These are phyloP conservation scores for Cladosporium sp. DNA, from an alignment of 2,329 filamentous ascomycete species.

Conservation along the genomic window DNA sequence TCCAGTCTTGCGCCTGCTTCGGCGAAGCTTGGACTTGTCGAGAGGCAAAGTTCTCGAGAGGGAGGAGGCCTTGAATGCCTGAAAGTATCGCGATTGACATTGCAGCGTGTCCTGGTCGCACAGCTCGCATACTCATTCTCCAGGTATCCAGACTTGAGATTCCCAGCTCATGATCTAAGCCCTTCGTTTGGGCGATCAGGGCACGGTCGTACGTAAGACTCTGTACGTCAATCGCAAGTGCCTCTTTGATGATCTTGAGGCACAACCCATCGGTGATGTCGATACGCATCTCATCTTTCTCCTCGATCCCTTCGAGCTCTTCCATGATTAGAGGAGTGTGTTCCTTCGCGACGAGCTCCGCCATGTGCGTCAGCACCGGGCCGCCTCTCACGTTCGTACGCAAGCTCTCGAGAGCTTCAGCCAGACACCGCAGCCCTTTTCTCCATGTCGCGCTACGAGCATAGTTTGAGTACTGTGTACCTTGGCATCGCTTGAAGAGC, in stretches of 20 bases:
- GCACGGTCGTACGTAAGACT: conserved; percentile 66
- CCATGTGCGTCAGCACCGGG: conserved; percentile 25
- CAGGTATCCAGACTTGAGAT: conserved; percentile 73
- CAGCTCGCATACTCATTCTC: conserved; percentile 67
- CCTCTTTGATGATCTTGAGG: conserved; percentile 62
- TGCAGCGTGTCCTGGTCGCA: conserved; percentile 63
- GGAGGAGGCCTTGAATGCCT: conserved; percentile 66
- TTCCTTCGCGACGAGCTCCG: conserved; percentile 28
- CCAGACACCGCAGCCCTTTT: conserved; percentile 49
- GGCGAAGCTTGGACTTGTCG: conserved; percentile 38
- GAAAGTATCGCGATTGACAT: conserved; percentile 72
- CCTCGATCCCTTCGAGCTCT: conserved; percentile 29
- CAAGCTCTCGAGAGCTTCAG: conserved; percentile 22
- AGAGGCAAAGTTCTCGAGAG: conserved; percentile 65
- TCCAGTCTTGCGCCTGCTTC: conserved; percentile 66
- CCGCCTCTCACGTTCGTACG: conserved; percentile 22
- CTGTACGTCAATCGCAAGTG: conserved; percentile 67
- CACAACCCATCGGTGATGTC: conserved; percentile 44
- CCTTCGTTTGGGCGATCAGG: conserved; percentile 57
- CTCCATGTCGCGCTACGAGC: conserved; percentile 60
- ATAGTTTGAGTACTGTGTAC: conserved; percentile 50
- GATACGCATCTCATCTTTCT: conserved; percentile 26
- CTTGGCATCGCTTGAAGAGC: conserved; percentile 63
- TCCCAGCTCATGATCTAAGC: conserved; percentile 63
- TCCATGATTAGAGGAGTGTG: conserved; percentile 25